These are phyloP conservation scores for Suhomyces sp. DNA, from an alignment of 805 yeast species.

Conservation along the genomic window DNA sequence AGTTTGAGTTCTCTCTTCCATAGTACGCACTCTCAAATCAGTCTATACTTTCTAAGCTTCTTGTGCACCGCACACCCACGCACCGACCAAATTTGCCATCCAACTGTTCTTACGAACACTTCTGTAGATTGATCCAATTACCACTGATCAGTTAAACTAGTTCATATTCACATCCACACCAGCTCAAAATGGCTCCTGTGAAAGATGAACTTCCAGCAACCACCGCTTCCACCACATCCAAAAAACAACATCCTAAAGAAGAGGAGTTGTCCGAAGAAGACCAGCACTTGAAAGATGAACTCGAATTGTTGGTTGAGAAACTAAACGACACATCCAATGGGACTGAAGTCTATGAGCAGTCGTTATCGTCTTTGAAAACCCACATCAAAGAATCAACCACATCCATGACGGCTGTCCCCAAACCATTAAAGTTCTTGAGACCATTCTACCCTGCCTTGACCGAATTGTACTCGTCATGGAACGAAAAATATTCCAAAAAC, in stretches of 20 bases:
- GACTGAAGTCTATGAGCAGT: conserved; percentile 47
- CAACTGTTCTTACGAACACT: not conserved
- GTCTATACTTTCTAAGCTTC: not conserved
- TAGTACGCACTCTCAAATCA: not conserved
- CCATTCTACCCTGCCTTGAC: conserved; percentile 77
- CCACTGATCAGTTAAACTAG: not conserved
- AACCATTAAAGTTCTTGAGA: conserved; percentile 91
- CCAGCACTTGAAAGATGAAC: conserved; percentile 76
- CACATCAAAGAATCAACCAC: conserved; percentile 90
- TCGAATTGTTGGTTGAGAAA: conserved; percentile 83
- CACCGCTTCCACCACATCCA: conserved; percentile 13
- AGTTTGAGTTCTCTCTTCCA: not conserved
- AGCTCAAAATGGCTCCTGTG: conserved; percentile 32
- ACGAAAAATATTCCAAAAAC: conserved; percentile 11
- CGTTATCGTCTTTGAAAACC: conserved; percentile 63
- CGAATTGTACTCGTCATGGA: conserved; percentile 67
- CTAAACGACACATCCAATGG: conserved; percentile 54
- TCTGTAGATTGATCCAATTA: not conserved
- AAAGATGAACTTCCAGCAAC: conserved; percentile 20
- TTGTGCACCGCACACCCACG: not conserved
- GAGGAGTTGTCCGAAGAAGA: conserved; percentile 95
- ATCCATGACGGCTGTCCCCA: conserved; percentile 99
- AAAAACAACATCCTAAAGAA: conserved; percentile 39
- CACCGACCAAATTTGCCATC: conserved; percentile 5
- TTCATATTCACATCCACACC: not conserved